Evolutionary conservation across 495 filamentous ascomycete genomes (phyloP), one percentile per base, ranked within the genome.

Genomic region (Pseudevernia furfuracea): DNA sequence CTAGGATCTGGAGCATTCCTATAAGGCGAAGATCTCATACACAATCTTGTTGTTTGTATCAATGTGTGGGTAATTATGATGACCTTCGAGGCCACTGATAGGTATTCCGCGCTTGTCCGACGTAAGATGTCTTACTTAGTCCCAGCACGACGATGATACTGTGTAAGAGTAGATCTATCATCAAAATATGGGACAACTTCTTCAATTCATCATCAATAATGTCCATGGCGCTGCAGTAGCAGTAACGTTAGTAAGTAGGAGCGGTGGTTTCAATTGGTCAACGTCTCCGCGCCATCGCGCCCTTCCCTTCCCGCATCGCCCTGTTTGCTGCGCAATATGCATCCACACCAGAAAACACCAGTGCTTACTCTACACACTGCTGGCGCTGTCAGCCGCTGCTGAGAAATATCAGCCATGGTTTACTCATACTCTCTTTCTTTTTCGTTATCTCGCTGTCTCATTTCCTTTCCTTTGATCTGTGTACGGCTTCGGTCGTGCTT

Each of bases 381-480:
- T 32, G 32, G 49, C 25, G 4, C 49, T 32, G 49, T 32, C 49
- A 53, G 49, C 49, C 49, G 10, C 12, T n/a, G 25, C 44, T 41
- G 39, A 30, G n/a, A 21, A 41, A 37, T 32, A 43, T 15, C 37
- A 57, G 25, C 10, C 36, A 57, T 63, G 52, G 38, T 48, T 30
- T 46, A 12, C 25, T 63, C 59, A 37, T 56, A 25, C n/a, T 32
- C 46, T 53, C 43, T 21, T 25, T 57, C 44, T 61, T 37, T 32
- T 11, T 17, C 19, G 4, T 58, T 21, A 25, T 43, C 3, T 17
- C 58, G 19, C 61, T 10, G 34, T 25, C 38, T 30, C 43, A n/a
- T 44, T 39, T 37, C 46, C 23, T 41, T 43, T 43, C 49, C 30
- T 23, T 21, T 36, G 28, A 3, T 46, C 38, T 46, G 15, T 21